A percentile compares a stretch with the other conserved stretches of the same genome.
These are phyloP conservation scores for Parastagonospora nodorum DNA, from an alignment of 2,329 filamentous ascomycete genomes.

Conservation along the genomic window DNA sequence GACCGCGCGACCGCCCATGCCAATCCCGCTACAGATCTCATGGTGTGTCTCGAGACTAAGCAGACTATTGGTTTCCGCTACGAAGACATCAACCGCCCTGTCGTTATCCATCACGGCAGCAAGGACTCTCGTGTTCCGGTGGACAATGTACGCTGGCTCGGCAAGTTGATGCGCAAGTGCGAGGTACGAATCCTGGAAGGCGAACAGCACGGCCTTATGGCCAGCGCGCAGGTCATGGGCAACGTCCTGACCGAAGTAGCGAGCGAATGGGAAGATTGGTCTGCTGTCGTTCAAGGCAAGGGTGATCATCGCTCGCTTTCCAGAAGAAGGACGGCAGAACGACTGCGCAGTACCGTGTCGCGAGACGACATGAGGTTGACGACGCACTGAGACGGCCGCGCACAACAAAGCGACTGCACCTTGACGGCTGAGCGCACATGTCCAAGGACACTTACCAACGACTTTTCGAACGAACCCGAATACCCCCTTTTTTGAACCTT, in stretches of 20 bases:
- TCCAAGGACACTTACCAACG: too few species aligned
- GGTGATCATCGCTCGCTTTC: constrained; percentile 15
- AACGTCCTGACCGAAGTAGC: constrained; percentile 93
- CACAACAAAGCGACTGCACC: not conserved
- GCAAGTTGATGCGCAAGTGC: constrained; percentile 89
- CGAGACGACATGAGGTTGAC: constrained; percentile 1
- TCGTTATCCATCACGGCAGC: constrained; percentile 93
- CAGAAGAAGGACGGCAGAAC: constrained; percentile 21
- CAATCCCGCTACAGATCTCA: constrained; percentile 89
- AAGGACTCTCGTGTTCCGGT: constrained; percentile 90
- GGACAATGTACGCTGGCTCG: constrained; percentile 93
- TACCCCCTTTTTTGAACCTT: not conserved
- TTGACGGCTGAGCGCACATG: not conserved
- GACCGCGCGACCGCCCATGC: constrained; percentile 86
- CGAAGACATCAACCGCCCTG: constrained; percentile 88
- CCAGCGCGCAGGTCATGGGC: constrained; percentile 90
- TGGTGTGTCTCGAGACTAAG: constrained; percentile 88
- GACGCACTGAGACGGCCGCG: not conserved
- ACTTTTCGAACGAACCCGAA: not conserved
- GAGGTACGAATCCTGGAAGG: constrained; percentile 89
- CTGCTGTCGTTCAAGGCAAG: constrained; percentile 29
- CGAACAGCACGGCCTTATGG: constrained; percentile 96
- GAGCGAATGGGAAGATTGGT: constrained; percentile 72
- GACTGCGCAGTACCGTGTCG: constrained; percentile 15
- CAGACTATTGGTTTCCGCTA: constrained; percentile 96